A percentile compares a stretch with the other conserved stretches of the same genome.
Conservation (phyloP, 805 yeast genomes). For the Pichia kluyveri region DNA sequence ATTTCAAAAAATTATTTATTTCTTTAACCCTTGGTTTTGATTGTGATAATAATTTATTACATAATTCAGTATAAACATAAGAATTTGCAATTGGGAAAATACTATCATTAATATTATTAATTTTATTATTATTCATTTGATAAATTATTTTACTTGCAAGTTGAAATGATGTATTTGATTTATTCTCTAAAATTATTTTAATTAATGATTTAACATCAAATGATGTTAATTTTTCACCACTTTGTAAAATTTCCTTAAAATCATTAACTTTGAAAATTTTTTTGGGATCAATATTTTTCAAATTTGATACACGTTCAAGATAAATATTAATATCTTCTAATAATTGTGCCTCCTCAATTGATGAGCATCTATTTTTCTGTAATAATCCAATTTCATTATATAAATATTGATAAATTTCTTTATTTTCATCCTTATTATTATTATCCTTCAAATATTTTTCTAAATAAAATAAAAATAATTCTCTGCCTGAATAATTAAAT, state of each 20-base stretch:
- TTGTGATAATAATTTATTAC: slow-evolving; percentile 27
- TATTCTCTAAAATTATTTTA: slow-evolving; percentile 14
- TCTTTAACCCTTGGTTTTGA: slow-evolving; percentile 17
- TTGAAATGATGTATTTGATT: slow-evolving; percentile 12
- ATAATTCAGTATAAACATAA: slow-evolving; percentile 32
- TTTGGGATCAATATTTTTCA: slow-evolving; percentile 3
- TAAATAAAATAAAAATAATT: slow-evolving; percentile 14
- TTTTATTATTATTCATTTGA: slow-evolving; percentile 20
- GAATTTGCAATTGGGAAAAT: slow-evolving; percentile 31
- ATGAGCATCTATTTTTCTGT: slow-evolving; percentile 7
- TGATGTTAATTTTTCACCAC: slow-evolving; percentile 18
- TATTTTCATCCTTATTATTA: slow-evolving; percentile 2
- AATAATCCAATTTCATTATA: slow-evolving; percentile 10
- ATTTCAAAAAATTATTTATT: slow-evolving; percentile 22
- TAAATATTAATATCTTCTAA: slow-evolving; percentile 14
- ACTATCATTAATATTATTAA: slow-evolving; percentile 6
- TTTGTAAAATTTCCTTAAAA: slow-evolving; percentile 10
- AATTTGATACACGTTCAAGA: slow-evolving; percentile 5
- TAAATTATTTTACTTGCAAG: slow-evolving; percentile 27
- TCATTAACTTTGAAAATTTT: slow-evolving; percentile 7
- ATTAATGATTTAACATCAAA: slow-evolving; percentile 20
- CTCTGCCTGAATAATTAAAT: slow-evolving; percentile 18
- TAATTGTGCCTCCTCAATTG: slow-evolving; percentile 16
- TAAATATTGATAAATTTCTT: slow-evolving; percentile 12
- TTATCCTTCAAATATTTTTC: slow-evolving; percentile 4